These are phyloP conservation scores for Anaeromyces robustus DNA, from an alignment of 192 early-diverging fungal genomes.

Conservation along the genomic window DNA sequence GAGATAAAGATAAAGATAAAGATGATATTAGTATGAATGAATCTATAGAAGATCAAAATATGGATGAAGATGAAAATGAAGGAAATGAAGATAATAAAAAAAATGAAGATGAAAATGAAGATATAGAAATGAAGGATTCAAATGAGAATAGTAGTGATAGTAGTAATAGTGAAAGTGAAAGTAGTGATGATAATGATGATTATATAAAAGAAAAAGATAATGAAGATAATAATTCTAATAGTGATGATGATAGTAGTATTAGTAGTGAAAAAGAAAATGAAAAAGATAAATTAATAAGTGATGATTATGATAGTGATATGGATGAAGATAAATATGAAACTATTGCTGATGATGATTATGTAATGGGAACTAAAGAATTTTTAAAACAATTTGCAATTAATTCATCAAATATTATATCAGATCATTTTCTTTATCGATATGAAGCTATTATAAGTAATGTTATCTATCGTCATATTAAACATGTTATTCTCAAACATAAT, in stretches of 20 bases:
- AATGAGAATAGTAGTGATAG: background rate
- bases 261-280: background rate
- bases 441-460: background rate
- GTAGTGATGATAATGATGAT: background rate
- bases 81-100: background rate
- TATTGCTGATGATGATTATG: background rate
- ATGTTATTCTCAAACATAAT: background rate
- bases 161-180: background rate
- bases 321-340: background rate
- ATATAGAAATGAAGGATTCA: background rate
- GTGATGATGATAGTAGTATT: too few species aligned
- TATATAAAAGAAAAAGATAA: too few species aligned
- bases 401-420: background rate
- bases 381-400: background rate
- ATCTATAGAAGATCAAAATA: too few species aligned
- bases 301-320: background rate
- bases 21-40: too few species aligned
- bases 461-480: background rate
- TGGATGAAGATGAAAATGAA: too few species aligned
- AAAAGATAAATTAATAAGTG: background rate
- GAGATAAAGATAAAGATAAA: background rate
- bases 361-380: background rate
- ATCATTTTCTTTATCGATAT: background rate
- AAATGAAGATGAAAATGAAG: background rate
- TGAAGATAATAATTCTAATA: too few species aligned